Evolutionary conservation across 768 basidiomycete species (phyloP), one percentile per base, ranked within the genome.

Genomic region (Phaeotremella skinneri): DNA sequence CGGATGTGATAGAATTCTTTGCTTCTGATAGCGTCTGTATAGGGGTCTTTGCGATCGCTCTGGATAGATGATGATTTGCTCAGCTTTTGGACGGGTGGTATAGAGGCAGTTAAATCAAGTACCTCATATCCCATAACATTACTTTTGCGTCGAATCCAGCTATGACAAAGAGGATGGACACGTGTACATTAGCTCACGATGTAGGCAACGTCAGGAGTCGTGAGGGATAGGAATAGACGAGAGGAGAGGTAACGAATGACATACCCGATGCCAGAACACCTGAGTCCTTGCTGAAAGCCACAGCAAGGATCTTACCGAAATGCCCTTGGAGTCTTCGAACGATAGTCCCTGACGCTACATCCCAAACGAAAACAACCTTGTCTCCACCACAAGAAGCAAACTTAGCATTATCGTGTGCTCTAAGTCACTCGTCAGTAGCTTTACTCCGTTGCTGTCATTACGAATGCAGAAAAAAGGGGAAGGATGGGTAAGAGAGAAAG

Each of bases 311-410:
- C 73, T 91, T 92, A 17, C 90, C 84, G 81, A 90, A 84, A 76
- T 99, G 96, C 0, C 91, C 96, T 17, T 88, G 79, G 60, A 96
- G 81, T 55, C 93, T 82, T 39, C 91, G 82, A 41, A 86, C 85
- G 0, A 93, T 91, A 45, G 85, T 82, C 13, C 90, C 94, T 30
- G 88, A 84, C 17, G 87, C 84, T 9, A 99, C 96, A 72, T 99
- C 96, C 94, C 94, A 98, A 23, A 96, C 78, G 66, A 96, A 96
- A 0, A 96, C 86, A 51, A 87, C 86, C 62, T 90, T 85, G 77
- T 99, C 94, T 4, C 94, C 94, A 30, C 94, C 94, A 23, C 87
- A 90, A 2, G 90, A 93, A 14, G 87, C 92, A 68, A 99, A 92
- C 69, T 88, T 87, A 27, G 88, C 86, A 79, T 99, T 99, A 78